Percentiles rank a stretch among this genome's conserved stretches.
phyloP scores from a whole-genome alignment of 495 filamentous ascomycete species.

The Chaetomium tenue region DNA sequence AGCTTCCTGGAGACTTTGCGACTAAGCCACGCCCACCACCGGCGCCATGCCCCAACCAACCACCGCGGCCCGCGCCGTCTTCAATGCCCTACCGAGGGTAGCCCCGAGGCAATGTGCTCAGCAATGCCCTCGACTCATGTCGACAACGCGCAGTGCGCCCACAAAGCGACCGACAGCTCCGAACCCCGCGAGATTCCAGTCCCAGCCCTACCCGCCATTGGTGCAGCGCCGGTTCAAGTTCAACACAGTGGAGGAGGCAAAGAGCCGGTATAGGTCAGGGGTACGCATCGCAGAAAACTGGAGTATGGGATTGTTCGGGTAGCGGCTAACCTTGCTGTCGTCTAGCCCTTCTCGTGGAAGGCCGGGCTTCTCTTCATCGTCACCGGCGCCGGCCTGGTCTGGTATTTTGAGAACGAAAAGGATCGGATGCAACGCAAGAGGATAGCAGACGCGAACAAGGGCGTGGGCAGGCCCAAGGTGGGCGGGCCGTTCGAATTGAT shows the following conservation, averaged over 20 bases:
- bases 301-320: not conserved
- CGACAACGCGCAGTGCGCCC: constrained; percentile 26
- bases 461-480: constrained; percentile 87
- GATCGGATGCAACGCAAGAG: constrained; percentile 79
- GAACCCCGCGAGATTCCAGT: constrained; percentile 20
- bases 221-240: constrained; percentile 38
- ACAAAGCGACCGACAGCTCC: constrained; percentile 25
- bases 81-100: constrained; percentile 28
- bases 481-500: constrained; percentile 80
- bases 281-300: constrained; percentile 32
- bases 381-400: constrained; percentile 70
- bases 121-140: constrained; percentile 33
- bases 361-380: constrained; percentile 81
- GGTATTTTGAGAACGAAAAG: constrained; percentile 92
- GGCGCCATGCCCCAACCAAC: constrained; percentile 33
- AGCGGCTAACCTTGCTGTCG: constrained; percentile 20
- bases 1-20: not conserved
- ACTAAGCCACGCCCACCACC: not conserved
- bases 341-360: constrained; percentile 84
- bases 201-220: constrained; percentile 36
- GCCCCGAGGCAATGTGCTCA: constrained; percentile 29
- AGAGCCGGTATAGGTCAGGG: constrained; percentile 52
- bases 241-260: constrained; percentile 57
- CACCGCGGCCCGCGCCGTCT: constrained; percentile 27
- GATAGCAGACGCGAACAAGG: constrained; percentile 87